Conservation (phyloP, 345 rosid genomes). For the Syzygium aqueum region DNA sequence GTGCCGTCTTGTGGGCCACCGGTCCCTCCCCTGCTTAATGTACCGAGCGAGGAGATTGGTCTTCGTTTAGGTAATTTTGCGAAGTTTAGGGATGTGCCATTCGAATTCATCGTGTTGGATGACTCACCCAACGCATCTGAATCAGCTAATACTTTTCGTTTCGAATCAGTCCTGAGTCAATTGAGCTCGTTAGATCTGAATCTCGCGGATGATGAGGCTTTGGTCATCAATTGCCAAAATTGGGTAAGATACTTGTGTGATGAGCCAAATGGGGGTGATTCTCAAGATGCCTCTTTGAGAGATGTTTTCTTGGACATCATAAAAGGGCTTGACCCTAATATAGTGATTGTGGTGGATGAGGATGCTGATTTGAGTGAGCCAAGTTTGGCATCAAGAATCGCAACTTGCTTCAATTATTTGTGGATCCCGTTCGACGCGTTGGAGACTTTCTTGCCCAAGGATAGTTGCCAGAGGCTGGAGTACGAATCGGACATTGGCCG, state of each 20-base stretch:
- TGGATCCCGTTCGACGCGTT: constrained; percentile 76
- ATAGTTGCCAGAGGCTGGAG: constrained; percentile 46
- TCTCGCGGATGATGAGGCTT: constrained; percentile 42
- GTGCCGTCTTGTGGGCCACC: constrained; percentile 42
- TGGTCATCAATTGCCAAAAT: constrained; percentile 59
- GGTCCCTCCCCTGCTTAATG: constrained; percentile 53
- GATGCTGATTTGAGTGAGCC: constrained; percentile 44
- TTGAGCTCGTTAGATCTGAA: constrained; percentile 21
- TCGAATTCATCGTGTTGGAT: constrained; percentile 36
- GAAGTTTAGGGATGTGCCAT: constrained; percentile 39
- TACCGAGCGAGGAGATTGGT: constrained; percentile 41
- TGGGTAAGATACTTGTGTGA: constrained; percentile 54
- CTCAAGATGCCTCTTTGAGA: constrained; percentile 11
- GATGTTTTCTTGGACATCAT: constrained; percentile 34
- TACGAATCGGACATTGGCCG: constrained; percentile 56
- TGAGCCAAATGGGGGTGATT: constrained; percentile 8
- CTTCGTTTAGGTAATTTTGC: constrained; percentile 53
- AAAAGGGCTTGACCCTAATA: constrained; percentile 35
- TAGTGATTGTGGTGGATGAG: constrained; percentile 45
- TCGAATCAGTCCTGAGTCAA: constrained; percentile 27
- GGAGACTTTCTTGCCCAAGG: constrained; percentile 63
- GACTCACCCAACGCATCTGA: background rate
- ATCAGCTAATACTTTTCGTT: background rate
- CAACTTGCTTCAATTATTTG: constrained; percentile 51
- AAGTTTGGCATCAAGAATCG: constrained; percentile 38